Evolutionary conservation across 2,329 filamentous ascomycete species (phyloP).

Genomic region (Penicillium polonicum): DNA sequence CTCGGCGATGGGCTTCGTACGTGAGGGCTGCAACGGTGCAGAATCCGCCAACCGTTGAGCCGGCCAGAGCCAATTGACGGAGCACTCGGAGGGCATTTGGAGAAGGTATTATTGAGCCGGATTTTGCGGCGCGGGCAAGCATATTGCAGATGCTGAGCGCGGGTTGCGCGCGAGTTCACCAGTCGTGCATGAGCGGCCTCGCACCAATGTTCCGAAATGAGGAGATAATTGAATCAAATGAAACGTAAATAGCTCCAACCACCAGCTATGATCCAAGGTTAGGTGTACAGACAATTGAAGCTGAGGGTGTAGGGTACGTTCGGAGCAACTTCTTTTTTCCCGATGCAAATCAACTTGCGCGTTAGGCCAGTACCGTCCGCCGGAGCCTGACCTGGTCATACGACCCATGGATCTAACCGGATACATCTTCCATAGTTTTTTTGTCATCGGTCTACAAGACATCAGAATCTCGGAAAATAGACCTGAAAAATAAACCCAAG

Average conservation of each 20-base stretch:
- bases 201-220: background rate
- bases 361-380: conserved; percentile 9
- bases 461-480: too few species aligned
- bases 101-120: conserved; percentile 40
- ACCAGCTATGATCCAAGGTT: background rate
- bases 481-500: background rate
- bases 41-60: conserved; percentile 41
- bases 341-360: conserved; percentile 16
- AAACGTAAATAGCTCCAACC: background rate
- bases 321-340: conserved; percentile 21
- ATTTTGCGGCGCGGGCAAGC: conserved; percentile 33
- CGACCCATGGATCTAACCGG: conserved; percentile 1
- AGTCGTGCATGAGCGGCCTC: conserved; percentile 19
- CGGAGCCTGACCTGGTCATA: conserved; percentile 10
- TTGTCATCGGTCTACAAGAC: background rate
- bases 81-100: conserved; percentile 46
- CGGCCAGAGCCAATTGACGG: conserved; percentile 36
- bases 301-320: conserved; percentile 14
- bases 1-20: conserved; percentile 44
- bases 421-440: background rate
- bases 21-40: conserved; percentile 44
- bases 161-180: conserved; percentile 25
- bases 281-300: conserved; percentile 7
- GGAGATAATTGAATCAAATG: background rate
- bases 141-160: conserved; percentile 31